Base-by-base conservation (phyloP, 805 yeast genomes). In the Jamesozyma spencerorum region DNA sequence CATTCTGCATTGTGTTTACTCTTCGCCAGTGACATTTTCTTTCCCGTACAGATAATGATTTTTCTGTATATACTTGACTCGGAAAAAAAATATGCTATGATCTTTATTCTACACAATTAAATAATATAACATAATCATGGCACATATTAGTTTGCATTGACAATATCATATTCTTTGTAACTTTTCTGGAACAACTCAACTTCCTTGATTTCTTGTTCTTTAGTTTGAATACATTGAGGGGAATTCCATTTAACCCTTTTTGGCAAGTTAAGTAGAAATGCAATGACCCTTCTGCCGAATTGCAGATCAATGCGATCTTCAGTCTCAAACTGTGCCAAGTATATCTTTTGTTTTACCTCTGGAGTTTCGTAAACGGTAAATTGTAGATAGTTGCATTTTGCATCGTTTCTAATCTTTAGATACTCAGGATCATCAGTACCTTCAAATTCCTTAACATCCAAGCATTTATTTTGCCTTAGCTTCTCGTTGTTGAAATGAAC, bases 231-330 rank as follows among this genome's bases (percentile, higher is more conserved):
- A 53, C 96, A 86, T 4, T 38, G 38, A 5, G 49, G 47, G 38
- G 75, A 73, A 42, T 80, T 81, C 97, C 96, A 87, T 43, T 76
- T 77, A 0, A 74, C 58, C 46, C 87, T 67, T 39, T 77, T 78
- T 2, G 81, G 79, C 13, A 74, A 64, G 34, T 70, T 75, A 37
- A 87, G 54, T 2, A 80, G 60, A 46, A 69, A 68, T 0, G 95
- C 88, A 22, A 85, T 51, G 1, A 83, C 87, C 51, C 86, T 71
- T 56, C 97, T 68, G 1, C 95, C 94, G 51, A 88, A 84, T 49
- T 85, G 95, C 12, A 85, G 60, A 57, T 88, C 96, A 7, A 86
- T 62, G 11, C 69, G 48, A 39, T 66, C 66, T 3, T 54, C 53
- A 3, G 52, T 46, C 1, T 57, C 54, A 35, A 64, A 64, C 1